Evolutionary conservation across 1,284 basidiomycete genomes (phyloP), one percentile per base, ranked within the genome.

Genomic region (Meripilus lineatus): DNA sequence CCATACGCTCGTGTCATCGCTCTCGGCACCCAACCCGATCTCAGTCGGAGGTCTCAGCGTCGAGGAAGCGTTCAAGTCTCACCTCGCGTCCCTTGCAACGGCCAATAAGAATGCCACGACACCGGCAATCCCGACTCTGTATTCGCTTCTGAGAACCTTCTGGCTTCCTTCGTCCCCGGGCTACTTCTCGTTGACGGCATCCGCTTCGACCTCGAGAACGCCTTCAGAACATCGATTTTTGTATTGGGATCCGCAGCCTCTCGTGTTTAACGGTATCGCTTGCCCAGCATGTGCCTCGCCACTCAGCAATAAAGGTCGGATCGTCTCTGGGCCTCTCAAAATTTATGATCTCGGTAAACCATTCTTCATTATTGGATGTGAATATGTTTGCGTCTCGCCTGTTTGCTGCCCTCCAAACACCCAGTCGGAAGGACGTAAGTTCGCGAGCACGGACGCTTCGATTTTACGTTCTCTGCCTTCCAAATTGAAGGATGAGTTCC

Each of bases 321-420:
- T 88, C 58, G 73, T 68, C 46, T 73, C 75, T 0, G 84, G 84
- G 0, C 84, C 84, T 0, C 65, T 86, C 57, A 85, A 84, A 53
- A 71, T 86, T 3, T 82, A 85, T 56, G 84, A 88, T 52, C 74
- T 88, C 33, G 77, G 81, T 47, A 77, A 77, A 49, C 82, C 84
- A 2, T 88, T 88, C 65, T 88, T 81, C 57, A 73, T 88, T 56
- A 85, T 88, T 33, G 84, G 81, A n/a, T 84, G 84, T 56, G 81
- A 84, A 57, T 88, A 88, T 49, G 67, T 71, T 2, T 88, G 84
- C 58, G 71, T 68, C 43, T 77, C 71, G 22, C 42, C 60, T 1
- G 36, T 62, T 10, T 83, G 77, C 61, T 23, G 83, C 75, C 58
- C 50, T 64, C 24, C 57, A 64, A 15, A 55, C 59, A 20, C 62